Percentiles rank a stretch among this genome's conserved stretches.
Conservation (phyloP, 805 yeast genomes). For the Ogataea sp. region DNA sequence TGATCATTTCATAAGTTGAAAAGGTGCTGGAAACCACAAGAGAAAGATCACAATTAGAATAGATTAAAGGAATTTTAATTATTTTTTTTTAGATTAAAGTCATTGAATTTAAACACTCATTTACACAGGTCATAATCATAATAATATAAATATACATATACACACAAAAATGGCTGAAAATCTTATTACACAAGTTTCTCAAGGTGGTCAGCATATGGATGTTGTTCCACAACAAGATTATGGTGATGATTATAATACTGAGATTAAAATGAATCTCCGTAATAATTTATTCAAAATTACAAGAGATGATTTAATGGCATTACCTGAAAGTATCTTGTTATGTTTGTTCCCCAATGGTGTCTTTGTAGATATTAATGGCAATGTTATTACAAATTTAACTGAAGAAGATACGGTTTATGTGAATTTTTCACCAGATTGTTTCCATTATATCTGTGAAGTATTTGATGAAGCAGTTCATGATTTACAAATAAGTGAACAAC, state of each 20-base stretch:
- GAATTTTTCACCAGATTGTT: slow-evolving; percentile 80
- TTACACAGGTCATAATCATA: too few species aligned
- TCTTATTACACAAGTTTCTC: slow-evolving; percentile 68
- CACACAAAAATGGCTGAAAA: slow-evolving; percentile 23
- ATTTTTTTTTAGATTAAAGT: too few species aligned
- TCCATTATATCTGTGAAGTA: slow-evolving; percentile 69
- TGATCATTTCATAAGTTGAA: too few species aligned
- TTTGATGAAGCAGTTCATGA: slow-evolving; percentile 66
- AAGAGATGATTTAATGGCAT: slow-evolving; percentile 80
- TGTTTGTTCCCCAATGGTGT: slow-evolving; percentile 90
- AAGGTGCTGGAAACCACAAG: too few species aligned
- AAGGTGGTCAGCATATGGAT: slow-evolving; percentile 13
- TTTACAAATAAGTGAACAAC: slow-evolving; percentile 33
- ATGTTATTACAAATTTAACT: slow-evolving; percentile 68
- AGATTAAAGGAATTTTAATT: too few species aligned
- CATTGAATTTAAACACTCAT: too few species aligned
- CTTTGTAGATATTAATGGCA: slow-evolving; percentile 68
- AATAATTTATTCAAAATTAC: slow-evolving; percentile 70
- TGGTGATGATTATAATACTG: slow-evolving; percentile 50
- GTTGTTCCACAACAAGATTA: slow-evolving; percentile 11
- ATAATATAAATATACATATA: too few species aligned
- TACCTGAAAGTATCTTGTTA: slow-evolving; percentile 84
- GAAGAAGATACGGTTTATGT: slow-evolving; percentile 76
- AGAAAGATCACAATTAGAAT: too few species aligned
- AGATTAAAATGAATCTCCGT: slow-evolving; percentile 70